Base-by-base conservation (phyloP, 352 stramenopile species). In the Phytopythium cucurbitacearum region DNA sequence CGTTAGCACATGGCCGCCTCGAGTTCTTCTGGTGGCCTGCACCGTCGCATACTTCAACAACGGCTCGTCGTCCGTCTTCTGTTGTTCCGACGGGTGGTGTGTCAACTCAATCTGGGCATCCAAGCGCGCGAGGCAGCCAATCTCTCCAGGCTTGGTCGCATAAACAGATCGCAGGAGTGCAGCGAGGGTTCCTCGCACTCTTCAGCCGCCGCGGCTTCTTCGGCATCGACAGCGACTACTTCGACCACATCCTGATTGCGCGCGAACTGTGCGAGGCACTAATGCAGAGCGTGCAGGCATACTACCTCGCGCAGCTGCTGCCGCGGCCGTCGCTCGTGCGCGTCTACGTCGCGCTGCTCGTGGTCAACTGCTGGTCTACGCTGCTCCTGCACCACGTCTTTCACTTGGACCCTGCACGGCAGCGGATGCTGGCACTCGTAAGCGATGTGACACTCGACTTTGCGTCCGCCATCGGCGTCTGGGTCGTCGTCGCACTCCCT, bases 281-380 rank as follows among this genome's bases (percentile, higher is more conserved):
- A 0, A 48, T 72, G 32, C 64, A 72, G n/a, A 57, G 56, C 8
- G 11, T 66, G 2, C 64, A 72, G 49, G 64, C 57, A 2, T 64
- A 67, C 46, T 45, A 60, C 0, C 67, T 72, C 51, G 67, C 59
- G 40, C 32, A 34, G 2, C 37, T 69, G 37, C 50, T 72, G 9
- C 64, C 64, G 10, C 46, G 57, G 5, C 45, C 59, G 5, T 32
- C 59, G 15, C 51, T 79, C 6, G 67, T 76, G 21, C 59, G 66
- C 10, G 54, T 72, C 10, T 71, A 70, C 40, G 69, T 73, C 0
- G 13, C 48, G 1, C 35, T 78, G 21, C 39, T 78, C 0, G 48
- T 59, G n/a, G 5, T 46, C 1, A 72, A 72, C 43, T 72, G 64
- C n/a, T 69, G 53, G 60, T 66, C 60, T 6, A 69, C 64, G 1